A percentile compares a stretch with the other conserved stretches of the same genome.
phyloP scores from a whole-genome alignment of 2,329 filamentous ascomycete species.

The Fusarium mangiferae region DNA sequence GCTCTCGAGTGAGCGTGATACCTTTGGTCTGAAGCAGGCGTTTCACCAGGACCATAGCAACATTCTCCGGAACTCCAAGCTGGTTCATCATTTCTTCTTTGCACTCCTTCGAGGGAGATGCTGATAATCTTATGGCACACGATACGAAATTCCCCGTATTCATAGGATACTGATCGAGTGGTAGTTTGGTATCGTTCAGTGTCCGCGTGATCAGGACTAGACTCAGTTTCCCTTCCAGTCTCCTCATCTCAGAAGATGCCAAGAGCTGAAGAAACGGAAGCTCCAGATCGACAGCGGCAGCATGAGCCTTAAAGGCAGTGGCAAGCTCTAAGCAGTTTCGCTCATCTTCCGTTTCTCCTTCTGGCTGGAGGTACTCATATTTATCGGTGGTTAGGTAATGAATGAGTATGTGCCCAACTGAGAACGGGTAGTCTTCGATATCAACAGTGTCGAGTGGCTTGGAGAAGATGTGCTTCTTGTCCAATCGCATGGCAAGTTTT shows the following conservation, averaged over 20 bases:
- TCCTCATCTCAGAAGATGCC: background rate
- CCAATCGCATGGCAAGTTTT: background rate
- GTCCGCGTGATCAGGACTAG: background rate
- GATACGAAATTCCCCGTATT: background rate
- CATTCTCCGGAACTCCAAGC: background rate
- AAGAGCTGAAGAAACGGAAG: background rate
- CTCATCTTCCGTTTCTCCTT: background rate
- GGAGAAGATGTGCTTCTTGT: background rate
- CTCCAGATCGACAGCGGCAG: background rate
- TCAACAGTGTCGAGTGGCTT: background rate
- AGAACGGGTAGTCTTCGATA: background rate
- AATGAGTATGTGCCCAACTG: background rate
- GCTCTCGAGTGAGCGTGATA: fast-evolving
- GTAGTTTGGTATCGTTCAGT: background rate
- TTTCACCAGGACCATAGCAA: background rate
- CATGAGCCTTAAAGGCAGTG: background rate
- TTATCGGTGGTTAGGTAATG: background rate
- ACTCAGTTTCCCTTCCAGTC: background rate
- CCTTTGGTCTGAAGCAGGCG: background rate
- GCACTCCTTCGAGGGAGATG: background rate
- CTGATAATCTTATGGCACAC: fast-evolving
- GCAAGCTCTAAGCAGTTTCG: background rate
- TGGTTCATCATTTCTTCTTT: background rate
- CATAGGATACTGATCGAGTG: background rate
- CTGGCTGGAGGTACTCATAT: background rate